These are phyloP conservation scores for Rhododendron mucronatum DNA, from an alignment of 148 eudicot species.

Conservation along the genomic window DNA sequence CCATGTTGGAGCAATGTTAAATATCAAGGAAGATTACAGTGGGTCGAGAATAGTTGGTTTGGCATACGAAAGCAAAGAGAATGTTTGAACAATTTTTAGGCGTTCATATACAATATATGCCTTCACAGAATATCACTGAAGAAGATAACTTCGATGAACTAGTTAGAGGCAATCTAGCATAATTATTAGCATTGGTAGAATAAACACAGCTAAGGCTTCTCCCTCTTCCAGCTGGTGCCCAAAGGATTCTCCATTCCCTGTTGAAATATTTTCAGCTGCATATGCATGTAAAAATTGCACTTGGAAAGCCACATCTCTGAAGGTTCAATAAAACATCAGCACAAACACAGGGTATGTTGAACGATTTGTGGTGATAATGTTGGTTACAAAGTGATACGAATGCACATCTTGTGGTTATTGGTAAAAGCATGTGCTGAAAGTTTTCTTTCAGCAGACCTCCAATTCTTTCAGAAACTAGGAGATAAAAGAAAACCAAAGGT, in stretches of 20 bases:
- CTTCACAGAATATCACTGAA: background rate
- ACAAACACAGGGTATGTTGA: background rate
- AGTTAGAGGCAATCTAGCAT: background rate
- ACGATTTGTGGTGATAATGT: too few species aligned
- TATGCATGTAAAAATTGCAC: background rate
- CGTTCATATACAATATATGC: too few species aligned
- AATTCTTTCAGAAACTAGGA: too few species aligned
- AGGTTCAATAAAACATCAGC: background rate
- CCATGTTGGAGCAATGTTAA: background rate
- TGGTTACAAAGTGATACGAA: too few species aligned
- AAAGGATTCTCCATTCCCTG: background rate
- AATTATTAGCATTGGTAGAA: background rate
- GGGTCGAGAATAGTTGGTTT: background rate
- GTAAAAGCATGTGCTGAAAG: too few species aligned
- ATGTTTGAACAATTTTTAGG: too few species aligned
- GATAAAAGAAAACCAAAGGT: too few species aligned
- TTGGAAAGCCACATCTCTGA: background rate
- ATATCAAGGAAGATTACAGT: background rate
- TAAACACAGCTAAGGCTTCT: background rate
- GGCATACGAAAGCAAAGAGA: background rate
- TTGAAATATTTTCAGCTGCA: background rate
- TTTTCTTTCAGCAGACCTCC: too few species aligned
- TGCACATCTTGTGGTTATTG: too few species aligned
- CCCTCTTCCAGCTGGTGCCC: background rate
- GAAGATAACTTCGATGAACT: background rate